Conservation (phyloP, 2,329 filamentous ascomycete species). For the Talaromyces sp. region DNA sequence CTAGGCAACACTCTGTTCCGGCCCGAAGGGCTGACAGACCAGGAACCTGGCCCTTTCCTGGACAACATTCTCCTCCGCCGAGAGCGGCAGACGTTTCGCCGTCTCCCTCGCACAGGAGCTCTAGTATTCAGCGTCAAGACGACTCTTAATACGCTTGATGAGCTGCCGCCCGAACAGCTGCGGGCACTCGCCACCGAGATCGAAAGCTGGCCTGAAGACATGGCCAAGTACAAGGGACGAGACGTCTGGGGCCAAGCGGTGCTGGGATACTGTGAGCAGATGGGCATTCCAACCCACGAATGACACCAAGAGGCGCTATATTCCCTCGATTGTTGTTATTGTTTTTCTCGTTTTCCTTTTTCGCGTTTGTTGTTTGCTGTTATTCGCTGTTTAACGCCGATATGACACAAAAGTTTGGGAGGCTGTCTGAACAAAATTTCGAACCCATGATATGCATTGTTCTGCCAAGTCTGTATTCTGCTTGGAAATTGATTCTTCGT, state of each 20-base stretch:
- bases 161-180: constrained; percentile 37
- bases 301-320: background rate
- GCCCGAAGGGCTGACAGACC: constrained; percentile 33
- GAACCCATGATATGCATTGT: constrained; percentile 1
- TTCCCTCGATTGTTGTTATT: background rate
- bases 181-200: constrained; percentile 40
- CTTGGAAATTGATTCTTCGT: background rate
- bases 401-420: constrained; percentile 14
- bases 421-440: constrained; percentile 14
- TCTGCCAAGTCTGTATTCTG: background rate
- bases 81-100: constrained; percentile 47
- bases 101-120: constrained; percentile 38
- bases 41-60: constrained; percentile 29
- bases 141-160: constrained; percentile 35
- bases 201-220: constrained; percentile 40
- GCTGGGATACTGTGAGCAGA: constrained; percentile 30
- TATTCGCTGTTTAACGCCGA: constrained; percentile 2
- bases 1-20: constrained; percentile 43
- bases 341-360: constrained; percentile 1
- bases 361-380: background rate
- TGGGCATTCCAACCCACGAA: constrained; percentile 5
- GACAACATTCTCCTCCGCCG: constrained; percentile 43
- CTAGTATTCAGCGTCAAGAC: constrained; percentile 49
- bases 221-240: constrained; percentile 41
- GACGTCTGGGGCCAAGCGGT: constrained; percentile 38